A percentile compares a stretch with the other conserved stretches of the same genome.
phyloP scores from a whole-genome alignment of 192 early-diverging fungal species.

The Spinellus fusiger region DNA sequence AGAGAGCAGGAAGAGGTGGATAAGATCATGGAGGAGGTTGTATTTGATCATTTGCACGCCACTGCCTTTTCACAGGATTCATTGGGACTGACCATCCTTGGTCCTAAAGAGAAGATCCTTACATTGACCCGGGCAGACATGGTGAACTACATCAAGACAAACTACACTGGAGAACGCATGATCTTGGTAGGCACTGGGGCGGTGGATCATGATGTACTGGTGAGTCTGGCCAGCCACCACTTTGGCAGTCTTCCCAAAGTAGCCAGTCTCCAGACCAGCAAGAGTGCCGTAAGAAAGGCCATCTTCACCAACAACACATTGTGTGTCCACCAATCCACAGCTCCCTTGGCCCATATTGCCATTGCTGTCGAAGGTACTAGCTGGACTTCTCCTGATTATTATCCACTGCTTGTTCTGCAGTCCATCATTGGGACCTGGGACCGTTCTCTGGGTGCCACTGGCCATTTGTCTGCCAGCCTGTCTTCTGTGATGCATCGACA shows the following conservation, averaged over 20 bases:
- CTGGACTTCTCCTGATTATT: slow-evolving; percentile 95
- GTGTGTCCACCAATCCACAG: slow-evolving; percentile 65
- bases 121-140: slow-evolving; percentile 83
- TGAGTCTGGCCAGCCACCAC: slow-evolving; percentile 88
- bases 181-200: slow-evolving; percentile 91
- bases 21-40: slow-evolving; percentile 96
- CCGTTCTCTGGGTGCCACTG: slow-evolving; percentile 83
- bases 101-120: slow-evolving; percentile 91
- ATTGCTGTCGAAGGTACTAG: slow-evolving; percentile 94
- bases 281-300: slow-evolving; percentile 51
- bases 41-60: slow-evolving; percentile 97
- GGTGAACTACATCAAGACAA: slow-evolving; percentile 80
- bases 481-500: slow-evolving; percentile 77
- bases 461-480: slow-evolving; percentile 80
- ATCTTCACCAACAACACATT: slow-evolving; percentile 88
- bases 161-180: slow-evolving; percentile 98
- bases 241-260: slow-evolving; percentile 70
- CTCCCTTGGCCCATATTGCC: slow-evolving; percentile 93
- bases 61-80: slow-evolving; percentile 87
- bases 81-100: slow-evolving; percentile 90
- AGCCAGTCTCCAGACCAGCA: slow-evolving; percentile 32
- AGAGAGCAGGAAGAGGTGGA: slow-evolving; percentile 90
- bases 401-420: slow-evolving; percentile 91
- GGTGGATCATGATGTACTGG: slow-evolving; percentile 89
- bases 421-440: slow-evolving; percentile 97